Base-by-base conservation (phyloP, 1,284 basidiomycete species). In the Inonotus hispidus region DNA sequence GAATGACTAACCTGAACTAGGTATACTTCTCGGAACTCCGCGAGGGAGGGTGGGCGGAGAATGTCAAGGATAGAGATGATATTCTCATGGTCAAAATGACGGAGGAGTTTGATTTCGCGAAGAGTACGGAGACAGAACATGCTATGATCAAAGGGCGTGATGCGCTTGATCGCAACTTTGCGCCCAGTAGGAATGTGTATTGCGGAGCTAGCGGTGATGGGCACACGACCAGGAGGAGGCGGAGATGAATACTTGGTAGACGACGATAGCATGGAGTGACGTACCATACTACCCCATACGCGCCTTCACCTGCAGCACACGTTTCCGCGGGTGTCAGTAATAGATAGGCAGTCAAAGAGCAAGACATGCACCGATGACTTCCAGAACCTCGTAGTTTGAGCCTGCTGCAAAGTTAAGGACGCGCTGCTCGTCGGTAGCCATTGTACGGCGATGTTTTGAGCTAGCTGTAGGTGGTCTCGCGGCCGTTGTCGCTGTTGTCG, bases 11-110 rank as follows among this genome's bases (percentile, higher is more conserved):
- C 74, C 69, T 78, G 74, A 45, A 95, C 90, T 60, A 95, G 82
- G 66, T 85, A 92, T 19, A 93, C 91, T 69, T 94, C 92, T 41
- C 75, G 84, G 72, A 95, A 93, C 29, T 81, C 75, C 53, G 87
- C 79, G 58, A 92, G 75, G 56, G 74, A 79, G 23, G 83, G 74
- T 3, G 81, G 80, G 39, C 77, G 79, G 63, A 92, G 80, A 67
- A 93, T 92, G 69, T 93, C 91, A 66, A 92, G 83, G 69, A 93
- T 92, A 32, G 87, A 83, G 72, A 93, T 92, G 74, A 93, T 92
- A 71, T 93, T 88, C 72, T 89, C 87, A 71, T 88, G 86, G 67
- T 80, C 80, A 66, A 90, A 89, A 75, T 88, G 87, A 52, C 85
- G 79, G 54, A 94, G 82, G n/a, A 94, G 82, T 73, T 93, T 93